phyloP scores from a whole-genome alignment of 257 asterid genomes.

The Fraxinus anomala region DNA sequence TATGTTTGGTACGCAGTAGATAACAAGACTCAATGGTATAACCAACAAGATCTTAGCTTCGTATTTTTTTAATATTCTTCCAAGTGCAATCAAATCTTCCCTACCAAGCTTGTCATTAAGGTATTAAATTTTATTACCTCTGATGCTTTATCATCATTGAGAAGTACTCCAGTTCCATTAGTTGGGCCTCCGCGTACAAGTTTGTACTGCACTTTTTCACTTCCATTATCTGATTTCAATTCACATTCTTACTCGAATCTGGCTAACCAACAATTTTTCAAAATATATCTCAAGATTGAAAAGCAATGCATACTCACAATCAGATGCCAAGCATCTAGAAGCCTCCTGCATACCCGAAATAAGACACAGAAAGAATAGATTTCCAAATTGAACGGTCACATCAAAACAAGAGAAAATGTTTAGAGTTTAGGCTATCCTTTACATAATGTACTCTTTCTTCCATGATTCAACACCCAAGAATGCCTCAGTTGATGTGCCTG shows the following conservation, averaged over 20 bases:
- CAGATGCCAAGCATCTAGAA: constrained; percentile 39
- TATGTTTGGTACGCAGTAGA: background rate
- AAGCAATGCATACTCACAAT: constrained; percentile 38
- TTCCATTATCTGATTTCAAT: constrained; percentile 30
- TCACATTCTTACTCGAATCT: constrained; percentile 13
- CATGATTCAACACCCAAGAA: constrained; percentile 58
- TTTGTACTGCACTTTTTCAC: constrained; percentile 45
- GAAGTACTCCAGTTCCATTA: constrained; percentile 29
- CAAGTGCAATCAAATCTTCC: background rate
- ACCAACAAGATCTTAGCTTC: background rate
- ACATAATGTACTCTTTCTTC: constrained; percentile 54
- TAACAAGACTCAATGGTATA: background rate
- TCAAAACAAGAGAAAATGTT: constrained; percentile 8
- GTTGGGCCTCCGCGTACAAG: constrained; percentile 44
- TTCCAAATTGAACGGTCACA: background rate
- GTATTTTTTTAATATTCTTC: no score
- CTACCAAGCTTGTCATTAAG: background rate
- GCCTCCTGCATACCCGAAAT: constrained; percentile 40
- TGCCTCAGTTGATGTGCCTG: constrained; percentile 56
- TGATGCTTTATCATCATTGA: constrained; percentile 29
- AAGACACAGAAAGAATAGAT: constrained; percentile 12
- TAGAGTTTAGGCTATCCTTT: constrained; percentile 33
- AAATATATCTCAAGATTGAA: background rate
- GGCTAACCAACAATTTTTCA: background rate
- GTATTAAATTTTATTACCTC: constrained; percentile 33